These are phyloP conservation scores for Fonsecaea pugnacius DNA, from an alignment of 2,329 filamentous ascomycete genomes.

Conservation along the genomic window DNA sequence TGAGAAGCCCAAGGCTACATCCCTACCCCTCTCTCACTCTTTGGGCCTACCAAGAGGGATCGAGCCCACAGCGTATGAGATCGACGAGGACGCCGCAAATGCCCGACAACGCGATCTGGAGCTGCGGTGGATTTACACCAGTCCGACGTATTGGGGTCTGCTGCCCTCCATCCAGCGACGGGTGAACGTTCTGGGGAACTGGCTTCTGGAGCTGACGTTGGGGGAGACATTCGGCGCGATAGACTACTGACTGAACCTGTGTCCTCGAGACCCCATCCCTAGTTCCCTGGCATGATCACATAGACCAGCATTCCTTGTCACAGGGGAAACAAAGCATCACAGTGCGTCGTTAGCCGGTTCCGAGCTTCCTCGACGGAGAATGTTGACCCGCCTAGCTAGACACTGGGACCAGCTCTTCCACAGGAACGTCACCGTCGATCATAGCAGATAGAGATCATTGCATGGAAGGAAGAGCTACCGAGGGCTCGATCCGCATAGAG, in stretches of 20 bases:
- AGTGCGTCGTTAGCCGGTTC: too few relatives aligned
- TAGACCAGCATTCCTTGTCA: too few relatives aligned
- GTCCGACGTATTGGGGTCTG: constrained; percentile 14
- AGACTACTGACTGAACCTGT: neutral
- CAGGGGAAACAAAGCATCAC: too few relatives aligned
- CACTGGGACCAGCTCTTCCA: too few relatives aligned
- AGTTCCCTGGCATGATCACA: too few relatives aligned
- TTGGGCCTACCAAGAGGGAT: neutral
- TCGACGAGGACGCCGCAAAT: neutral
- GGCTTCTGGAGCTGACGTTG: neutral
- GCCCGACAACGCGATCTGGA: neutral
- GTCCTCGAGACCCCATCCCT: too few relatives aligned
- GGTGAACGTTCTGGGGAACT: neutral
- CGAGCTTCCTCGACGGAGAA: too few relatives aligned
- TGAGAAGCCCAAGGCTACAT: neutral
- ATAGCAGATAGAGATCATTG: too few relatives aligned
- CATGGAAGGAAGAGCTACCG: too few relatives aligned
- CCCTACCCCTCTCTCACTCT: neutral
- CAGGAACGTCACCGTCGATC: too few relatives aligned
- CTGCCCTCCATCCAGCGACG: constrained; percentile 2
- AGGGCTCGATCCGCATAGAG: too few relatives aligned
- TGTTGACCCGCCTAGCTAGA: too few relatives aligned
- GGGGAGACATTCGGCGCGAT: neutral
- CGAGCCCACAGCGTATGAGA: neutral
- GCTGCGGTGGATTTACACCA: neutral